A percentile compares a stretch with the other conserved stretches of the same genome.
Conservation (phyloP, 805 yeast genomes). For the Yarrowia deformans region DNA sequence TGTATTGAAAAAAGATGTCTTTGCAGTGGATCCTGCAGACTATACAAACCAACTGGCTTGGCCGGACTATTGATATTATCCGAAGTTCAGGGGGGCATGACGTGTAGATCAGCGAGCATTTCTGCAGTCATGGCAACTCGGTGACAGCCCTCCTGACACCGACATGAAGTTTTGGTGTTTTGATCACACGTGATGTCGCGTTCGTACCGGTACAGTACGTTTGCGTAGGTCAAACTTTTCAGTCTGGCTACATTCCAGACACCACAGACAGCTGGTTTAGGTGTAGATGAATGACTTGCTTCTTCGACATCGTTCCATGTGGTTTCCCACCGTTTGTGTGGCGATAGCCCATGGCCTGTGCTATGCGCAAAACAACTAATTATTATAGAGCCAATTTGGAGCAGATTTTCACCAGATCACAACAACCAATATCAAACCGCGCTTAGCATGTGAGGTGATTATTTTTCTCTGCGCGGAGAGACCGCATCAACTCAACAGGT, state of each 20-base stretch:
- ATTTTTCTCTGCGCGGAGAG: neutral
- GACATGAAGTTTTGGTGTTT: neutral
- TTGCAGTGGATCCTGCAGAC: too few relatives aligned
- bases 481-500: neutral
- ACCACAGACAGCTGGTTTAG: neutral
- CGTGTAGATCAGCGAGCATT: too few relatives aligned
- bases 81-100: too few relatives aligned
- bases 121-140: too few relatives aligned
- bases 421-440: too few relatives aligned
- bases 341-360: neutral
- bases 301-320: constrained; percentile 4
- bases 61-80: too few relatives aligned
- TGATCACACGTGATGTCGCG: neutral
- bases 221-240: neutral
- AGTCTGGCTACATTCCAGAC: constrained; percentile 1
- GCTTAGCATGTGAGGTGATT: neutral
- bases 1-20: too few relatives aligned
- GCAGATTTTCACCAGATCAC: neutral
- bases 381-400: neutral
- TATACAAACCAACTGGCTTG: too few relatives aligned
- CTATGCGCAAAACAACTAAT: neutral
- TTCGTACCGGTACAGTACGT: too few relatives aligned
- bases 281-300: neutral
- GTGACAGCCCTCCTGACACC: too few relatives aligned
- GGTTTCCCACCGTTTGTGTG: neutral